Percentiles rank a stretch among this genome's conserved stretches.
Conservation (phyloP, 805 yeast genomes). For the Candida piceae region DNA sequence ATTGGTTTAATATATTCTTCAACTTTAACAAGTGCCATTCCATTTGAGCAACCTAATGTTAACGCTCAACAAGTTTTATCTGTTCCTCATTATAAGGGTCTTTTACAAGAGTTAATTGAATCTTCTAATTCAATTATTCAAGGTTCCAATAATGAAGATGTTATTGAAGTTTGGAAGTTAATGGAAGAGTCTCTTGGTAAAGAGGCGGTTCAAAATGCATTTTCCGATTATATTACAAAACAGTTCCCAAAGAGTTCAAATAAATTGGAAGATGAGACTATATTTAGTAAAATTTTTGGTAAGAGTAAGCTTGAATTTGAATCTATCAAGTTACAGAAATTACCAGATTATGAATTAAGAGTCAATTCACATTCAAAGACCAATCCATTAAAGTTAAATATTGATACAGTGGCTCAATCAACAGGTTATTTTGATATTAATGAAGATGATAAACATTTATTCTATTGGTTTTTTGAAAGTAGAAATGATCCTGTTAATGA, state of each 20-base stretch:
- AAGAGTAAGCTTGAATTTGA: slow-evolving; percentile 2
- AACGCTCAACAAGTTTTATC: slow-evolving; percentile 1
- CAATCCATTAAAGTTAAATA: slow-evolving; percentile 63
- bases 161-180: slow-evolving; percentile 11
- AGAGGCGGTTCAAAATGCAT: slow-evolving; percentile 3
- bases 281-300: neutral
- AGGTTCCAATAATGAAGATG: slow-evolving; percentile 5
- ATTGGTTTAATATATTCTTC: neutral
- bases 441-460: slow-evolving; percentile 70
- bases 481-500: slow-evolving; percentile 84
- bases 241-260: slow-evolving; percentile 1
- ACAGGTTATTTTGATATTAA: slow-evolving; percentile 78
- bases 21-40: neutral
- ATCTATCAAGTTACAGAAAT: slow-evolving; percentile 5
- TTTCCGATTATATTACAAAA: slow-evolving; percentile 8
- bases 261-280: neutral
- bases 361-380: slow-evolving; percentile 9
- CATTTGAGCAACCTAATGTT: neutral
- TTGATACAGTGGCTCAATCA: slow-evolving; percentile 78
- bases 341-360: slow-evolving; percentile 24
- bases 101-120: no score
- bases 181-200: slow-evolving; percentile 9
- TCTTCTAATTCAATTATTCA: no score
- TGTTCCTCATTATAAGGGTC: neutral
- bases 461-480: slow-evolving; percentile 78